phyloP scores from a whole-genome alignment of 2,329 filamentous ascomycete genomes.

The Sphaerostilbella broomeana region DNA sequence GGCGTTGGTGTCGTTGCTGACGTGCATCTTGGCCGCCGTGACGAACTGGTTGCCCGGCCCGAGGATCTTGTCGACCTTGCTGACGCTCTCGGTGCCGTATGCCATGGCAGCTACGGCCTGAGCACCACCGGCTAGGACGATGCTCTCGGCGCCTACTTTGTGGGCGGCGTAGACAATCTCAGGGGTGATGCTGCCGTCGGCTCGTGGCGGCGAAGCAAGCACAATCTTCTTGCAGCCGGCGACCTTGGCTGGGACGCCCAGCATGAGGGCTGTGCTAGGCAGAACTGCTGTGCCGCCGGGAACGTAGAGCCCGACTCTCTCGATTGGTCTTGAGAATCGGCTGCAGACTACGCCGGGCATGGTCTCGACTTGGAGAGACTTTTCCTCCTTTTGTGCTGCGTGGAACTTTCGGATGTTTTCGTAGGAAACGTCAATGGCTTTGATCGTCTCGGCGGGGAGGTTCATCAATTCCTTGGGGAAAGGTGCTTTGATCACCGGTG shows the following conservation, averaged over 20 bases:
- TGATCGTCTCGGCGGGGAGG: slow-evolving; percentile 71
- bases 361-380: slow-evolving; percentile 80
- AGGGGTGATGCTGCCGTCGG: slow-evolving; percentile 85
- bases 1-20: slow-evolving; percentile 93
- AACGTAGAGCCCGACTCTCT: slow-evolving; percentile 92
- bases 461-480: slow-evolving; percentile 84
- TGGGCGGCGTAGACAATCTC: slow-evolving; percentile 97
- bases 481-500: slow-evolving; percentile 82
- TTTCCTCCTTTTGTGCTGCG: slow-evolving; percentile 78
- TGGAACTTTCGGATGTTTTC: slow-evolving; percentile 96
- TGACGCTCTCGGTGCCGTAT: slow-evolving; percentile 90
- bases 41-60: slow-evolving; percentile 98
- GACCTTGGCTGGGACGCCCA: slow-evolving; percentile 95
- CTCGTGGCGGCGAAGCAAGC: slow-evolving; percentile 80
- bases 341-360: slow-evolving; percentile 97
- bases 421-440: slow-evolving; percentile 89
- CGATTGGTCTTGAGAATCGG: slow-evolving; percentile 85
- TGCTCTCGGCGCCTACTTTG: slow-evolving; percentile 92
- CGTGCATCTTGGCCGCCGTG: slow-evolving; percentile 96
- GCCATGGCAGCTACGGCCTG: slow-evolving; percentile 96
- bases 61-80: slow-evolving; percentile 97
- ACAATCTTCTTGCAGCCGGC: slow-evolving; percentile 95
- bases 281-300: slow-evolving; percentile 96
- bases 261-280: slow-evolving; percentile 93
- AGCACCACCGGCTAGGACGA: slow-evolving; percentile 90